phyloP scores from a whole-genome alignment of 2,329 filamentous ascomycete species.

The Penicillium vulpinum region DNA sequence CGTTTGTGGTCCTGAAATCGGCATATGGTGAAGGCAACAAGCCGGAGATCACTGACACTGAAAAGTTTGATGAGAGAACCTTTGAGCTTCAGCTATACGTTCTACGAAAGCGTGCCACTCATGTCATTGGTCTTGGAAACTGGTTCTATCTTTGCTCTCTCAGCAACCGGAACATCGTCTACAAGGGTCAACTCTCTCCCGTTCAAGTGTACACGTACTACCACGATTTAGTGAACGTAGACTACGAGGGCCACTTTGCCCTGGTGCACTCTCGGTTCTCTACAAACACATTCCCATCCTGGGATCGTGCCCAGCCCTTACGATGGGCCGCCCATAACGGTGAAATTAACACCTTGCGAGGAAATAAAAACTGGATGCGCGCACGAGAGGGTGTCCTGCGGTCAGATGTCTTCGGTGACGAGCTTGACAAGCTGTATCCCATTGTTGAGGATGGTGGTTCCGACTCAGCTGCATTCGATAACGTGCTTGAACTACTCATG shows the following conservation, averaged over 20 bases:
- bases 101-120: constrained; percentile 89
- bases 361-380: constrained; percentile 99
- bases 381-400: constrained; percentile 93
- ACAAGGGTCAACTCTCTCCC: constrained; percentile 94
- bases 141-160: constrained; percentile 99
- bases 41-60: constrained; percentile 74
- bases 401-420: constrained; percentile 87
- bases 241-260: constrained; percentile 96
- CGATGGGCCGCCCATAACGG: constrained; percentile 98
- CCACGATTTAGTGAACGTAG: constrained; percentile 92
- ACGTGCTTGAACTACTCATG: constrained; percentile 87
- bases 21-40: constrained; percentile 79
- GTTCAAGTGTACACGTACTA: constrained; percentile 98
- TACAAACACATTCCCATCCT: constrained; percentile 97
- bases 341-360: constrained; percentile 95
- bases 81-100: constrained; percentile 95
- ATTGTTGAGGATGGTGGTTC: constrained; percentile 96
- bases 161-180: constrained; percentile 97
- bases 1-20: constrained; percentile 84
- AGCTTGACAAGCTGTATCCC: constrained; percentile 86
- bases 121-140: constrained; percentile 92
- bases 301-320: constrained; percentile 94
- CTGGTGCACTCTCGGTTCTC: constrained; percentile 96
- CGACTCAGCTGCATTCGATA: constrained; percentile 95
- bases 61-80: constrained; percentile 76